Conservation (phyloP, 129 eudicot genomes). For the Pseudognaphalium luteoalbum region DNA sequence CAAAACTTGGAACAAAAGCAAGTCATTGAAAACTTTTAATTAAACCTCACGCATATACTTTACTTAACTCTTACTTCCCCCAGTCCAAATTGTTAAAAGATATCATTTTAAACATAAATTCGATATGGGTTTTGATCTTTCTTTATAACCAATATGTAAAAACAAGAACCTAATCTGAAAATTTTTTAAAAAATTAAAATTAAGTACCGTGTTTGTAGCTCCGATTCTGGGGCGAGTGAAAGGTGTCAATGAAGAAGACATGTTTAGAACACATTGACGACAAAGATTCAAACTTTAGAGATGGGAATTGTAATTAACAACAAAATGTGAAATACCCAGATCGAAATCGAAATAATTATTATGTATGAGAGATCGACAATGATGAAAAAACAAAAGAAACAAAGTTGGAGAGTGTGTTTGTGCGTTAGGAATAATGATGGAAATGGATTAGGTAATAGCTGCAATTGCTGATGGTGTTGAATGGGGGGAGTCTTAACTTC, state of each 20-base stretch:
- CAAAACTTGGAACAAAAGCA: constrained; percentile 36
- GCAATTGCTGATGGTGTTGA: constrained; percentile 18
- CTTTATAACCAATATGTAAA: background rate
- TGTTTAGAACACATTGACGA: constrained; percentile 35
- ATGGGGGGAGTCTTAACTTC: constrained; percentile 29
- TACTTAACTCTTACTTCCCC: constrained; percentile 37
- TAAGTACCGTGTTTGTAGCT: constrained; percentile 69
- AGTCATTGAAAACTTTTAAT: constrained; percentile 27
- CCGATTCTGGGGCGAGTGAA: constrained; percentile 78
- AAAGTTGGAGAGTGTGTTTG: background rate
- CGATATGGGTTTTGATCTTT: background rate
- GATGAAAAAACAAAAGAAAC: constrained; percentile 7
- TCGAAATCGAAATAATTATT: constrained; percentile 10
- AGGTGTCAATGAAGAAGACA: constrained; percentile 74
- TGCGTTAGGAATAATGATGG: constrained; percentile 13
- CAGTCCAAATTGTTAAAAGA: background rate
- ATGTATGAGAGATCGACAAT: constrained; percentile 20
- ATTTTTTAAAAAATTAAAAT: background rate
- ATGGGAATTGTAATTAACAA: constrained; percentile 3
- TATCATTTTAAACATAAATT: constrained; percentile 14
- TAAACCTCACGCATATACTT: constrained; percentile 41
- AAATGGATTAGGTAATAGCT: constrained; percentile 36
- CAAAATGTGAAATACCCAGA: constrained; percentile 25
- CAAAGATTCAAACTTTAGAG: constrained; percentile 15
- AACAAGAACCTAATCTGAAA: background rate